Evolutionary conservation across 108 stramenopile genomes (phyloP).

Genomic region (Cyclotella distinguenda): DNA sequence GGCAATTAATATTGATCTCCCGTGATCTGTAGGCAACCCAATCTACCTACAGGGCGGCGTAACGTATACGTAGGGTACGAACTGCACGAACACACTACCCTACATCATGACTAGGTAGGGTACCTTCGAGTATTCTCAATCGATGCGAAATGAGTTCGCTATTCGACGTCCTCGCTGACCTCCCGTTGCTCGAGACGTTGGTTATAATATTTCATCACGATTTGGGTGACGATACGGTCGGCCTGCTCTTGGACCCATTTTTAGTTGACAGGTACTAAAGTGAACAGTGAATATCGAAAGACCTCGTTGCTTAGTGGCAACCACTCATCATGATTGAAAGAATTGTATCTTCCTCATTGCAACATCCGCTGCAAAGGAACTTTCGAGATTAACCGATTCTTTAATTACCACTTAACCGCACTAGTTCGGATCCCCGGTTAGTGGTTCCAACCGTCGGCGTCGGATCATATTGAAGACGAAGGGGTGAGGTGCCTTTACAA

Average conservation of each 20-base stretch:
- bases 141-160: conserved; percentile 3
- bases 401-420: neutral
- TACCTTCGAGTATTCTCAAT: too few species aligned
- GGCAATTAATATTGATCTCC: too few species aligned
- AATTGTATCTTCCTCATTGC: conserved; percentile 33
- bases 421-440: too few species aligned
- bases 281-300: neutral
- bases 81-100: too few species aligned
- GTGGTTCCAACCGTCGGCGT: conserved; percentile 9
- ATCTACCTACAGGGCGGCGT: too few species aligned
- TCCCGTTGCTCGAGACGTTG: conserved; percentile 8
- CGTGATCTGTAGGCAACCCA: too few species aligned
- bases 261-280: too few species aligned
- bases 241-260: conserved; percentile 10
- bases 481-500: conserved; percentile 11
- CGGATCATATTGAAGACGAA: conserved; percentile 13
- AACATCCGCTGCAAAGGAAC: conserved; percentile 23
- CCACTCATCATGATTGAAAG: conserved; percentile 2
- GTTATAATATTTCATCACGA: conserved; percentile 34
- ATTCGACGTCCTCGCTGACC: conserved; percentile 9
- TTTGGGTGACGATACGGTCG: conserved; percentile 14
- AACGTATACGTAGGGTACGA: too few species aligned
- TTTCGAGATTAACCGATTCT: conserved; percentile 9
- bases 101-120: too few species aligned
- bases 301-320: neutral